A percentile compares a stretch with the other conserved stretches of the same genome.
These are phyloP conservation scores for Aspergillus indologenus DNA, from an alignment of 495 filamentous ascomycete species.

Conservation along the genomic window DNA sequence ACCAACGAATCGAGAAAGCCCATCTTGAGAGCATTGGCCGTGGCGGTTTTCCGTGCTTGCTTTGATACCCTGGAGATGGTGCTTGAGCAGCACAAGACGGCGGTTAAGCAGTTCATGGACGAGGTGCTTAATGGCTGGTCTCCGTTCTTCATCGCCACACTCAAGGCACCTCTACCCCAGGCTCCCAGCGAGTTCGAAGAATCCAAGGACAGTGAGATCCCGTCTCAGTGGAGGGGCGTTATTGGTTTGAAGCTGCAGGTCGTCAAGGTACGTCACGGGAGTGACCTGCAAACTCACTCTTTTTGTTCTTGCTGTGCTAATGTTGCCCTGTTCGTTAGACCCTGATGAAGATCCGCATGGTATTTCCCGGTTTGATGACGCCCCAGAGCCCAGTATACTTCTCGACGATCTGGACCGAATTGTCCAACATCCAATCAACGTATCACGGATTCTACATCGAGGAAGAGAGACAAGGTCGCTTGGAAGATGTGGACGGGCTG, in stretches of 20 bases:
- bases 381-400: conserved; percentile 78
- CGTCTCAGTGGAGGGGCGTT: conserved; percentile 66
- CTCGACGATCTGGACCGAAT: conserved; percentile 79
- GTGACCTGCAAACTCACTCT: not conserved
- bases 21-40: conserved; percentile 73
- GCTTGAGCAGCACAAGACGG: conserved; percentile 80
- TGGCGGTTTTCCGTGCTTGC: conserved; percentile 82
- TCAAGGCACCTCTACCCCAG: conserved; percentile 69
- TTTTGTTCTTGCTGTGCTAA: conserved; percentile 8
- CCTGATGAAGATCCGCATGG: conserved; percentile 78
- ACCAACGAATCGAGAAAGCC: conserved; percentile 69
- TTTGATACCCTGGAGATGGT: conserved; percentile 96
- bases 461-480: conserved; percentile 75
- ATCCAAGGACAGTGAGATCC: conserved; percentile 41
- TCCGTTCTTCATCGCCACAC: conserved; percentile 74
- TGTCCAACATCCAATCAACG: conserved; percentile 62
- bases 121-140: conserved; percentile 78
- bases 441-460: conserved; percentile 83
- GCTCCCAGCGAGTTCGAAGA: conserved; percentile 57
- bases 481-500: conserved; percentile 89
- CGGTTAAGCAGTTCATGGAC: conserved; percentile 84
- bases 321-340: conserved; percentile 52
- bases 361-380: conserved; percentile 78
- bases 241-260: conserved; percentile 85
- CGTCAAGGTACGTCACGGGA: conserved; percentile 56